Conservation (phyloP, 805 yeast species). For the Jamesozyma jinghongensis region DNA sequence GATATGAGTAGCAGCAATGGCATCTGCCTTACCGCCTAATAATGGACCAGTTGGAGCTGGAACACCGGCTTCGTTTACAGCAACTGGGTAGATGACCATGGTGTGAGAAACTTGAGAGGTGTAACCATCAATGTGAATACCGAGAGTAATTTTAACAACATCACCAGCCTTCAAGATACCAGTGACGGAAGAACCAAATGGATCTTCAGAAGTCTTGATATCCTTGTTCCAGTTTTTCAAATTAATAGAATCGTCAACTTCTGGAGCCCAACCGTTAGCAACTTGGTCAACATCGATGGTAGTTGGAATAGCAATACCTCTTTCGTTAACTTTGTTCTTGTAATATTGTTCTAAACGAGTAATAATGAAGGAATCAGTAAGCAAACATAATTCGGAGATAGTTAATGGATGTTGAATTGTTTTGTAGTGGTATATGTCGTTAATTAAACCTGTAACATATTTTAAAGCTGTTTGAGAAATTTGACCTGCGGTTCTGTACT, state of each 20-base stretch:
- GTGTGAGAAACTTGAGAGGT: slow-evolving; percentile 84
- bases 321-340: slow-evolving; percentile 61
- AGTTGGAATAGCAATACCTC: slow-evolving; percentile 90
- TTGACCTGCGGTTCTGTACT: slow-evolving; percentile 84
- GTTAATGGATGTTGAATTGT: slow-evolving; percentile 37
- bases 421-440: slow-evolving; percentile 56
- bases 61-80: slow-evolving; percentile 24
- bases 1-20: slow-evolving; percentile 77
- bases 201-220: slow-evolving; percentile 8
- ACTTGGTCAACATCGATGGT: slow-evolving; percentile 77
- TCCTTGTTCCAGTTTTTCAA: slow-evolving; percentile 25
- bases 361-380: slow-evolving; percentile 69
- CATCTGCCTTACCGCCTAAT: slow-evolving; percentile 80
- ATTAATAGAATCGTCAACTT: slow-evolving; percentile 50
- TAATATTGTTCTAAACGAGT: slow-evolving; percentile 52
- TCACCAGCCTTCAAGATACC: slow-evolving; percentile 55
- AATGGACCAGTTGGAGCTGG: slow-evolving; percentile 65
- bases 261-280: slow-evolving; percentile 77
- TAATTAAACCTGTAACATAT: slow-evolving; percentile 57
- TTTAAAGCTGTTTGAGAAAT: slow-evolving; percentile 74
- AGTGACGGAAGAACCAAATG: slow-evolving; percentile 17
- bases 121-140: slow-evolving; percentile 93
- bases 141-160: slow-evolving; percentile 72
- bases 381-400: slow-evolving; percentile 63
- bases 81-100: slow-evolving; percentile 69